Evolutionary conservation across 768 basidiomycete species (phyloP).

Genomic region (Termitomyces sp.): DNA sequence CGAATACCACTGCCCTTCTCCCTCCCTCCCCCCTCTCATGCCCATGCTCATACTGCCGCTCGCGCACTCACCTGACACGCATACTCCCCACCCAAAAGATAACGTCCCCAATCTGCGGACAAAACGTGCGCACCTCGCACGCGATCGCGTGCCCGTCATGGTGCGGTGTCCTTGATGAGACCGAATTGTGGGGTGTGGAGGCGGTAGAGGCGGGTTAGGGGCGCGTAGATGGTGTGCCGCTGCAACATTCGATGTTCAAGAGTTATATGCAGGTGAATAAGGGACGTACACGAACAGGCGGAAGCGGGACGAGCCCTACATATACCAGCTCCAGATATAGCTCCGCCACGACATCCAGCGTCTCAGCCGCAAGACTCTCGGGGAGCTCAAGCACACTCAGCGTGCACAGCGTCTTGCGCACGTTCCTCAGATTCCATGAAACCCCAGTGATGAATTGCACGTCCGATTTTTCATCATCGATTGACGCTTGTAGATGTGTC

Average conservation of each 20-base stretch:
- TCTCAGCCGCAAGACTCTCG: conserved; percentile 17
- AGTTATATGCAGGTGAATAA: too few species aligned
- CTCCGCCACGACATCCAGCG: conserved; percentile 18
- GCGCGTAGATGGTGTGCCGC: conserved; percentile 25
- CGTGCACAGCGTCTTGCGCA: conserved; percentile 22
- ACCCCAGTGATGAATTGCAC: too few species aligned
- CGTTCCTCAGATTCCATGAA: conserved; percentile 23
- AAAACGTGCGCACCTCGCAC: conserved; percentile 27
- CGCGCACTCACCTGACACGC: conserved; percentile 21
- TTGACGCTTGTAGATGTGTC: too few species aligned
- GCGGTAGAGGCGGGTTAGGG: conserved; percentile 22
- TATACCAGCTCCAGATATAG: conserved; percentile 23
- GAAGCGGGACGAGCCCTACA: conserved; percentile 27
- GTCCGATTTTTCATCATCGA: too few species aligned
- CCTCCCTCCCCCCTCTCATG: not conserved
- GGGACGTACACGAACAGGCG: conserved; percentile 21
- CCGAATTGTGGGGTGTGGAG: conserved; percentile 30
- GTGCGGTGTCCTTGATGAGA: conserved; percentile 25
- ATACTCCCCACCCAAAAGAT: conserved; percentile 27
- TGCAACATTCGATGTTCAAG: conserved; percentile 6
- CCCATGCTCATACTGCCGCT: not conserved
- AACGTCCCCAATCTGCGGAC: conserved; percentile 22
- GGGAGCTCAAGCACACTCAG: conserved; percentile 28
- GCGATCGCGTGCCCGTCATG: conserved; percentile 22
- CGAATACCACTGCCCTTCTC: conserved; percentile 6